A percentile compares a stretch with the other conserved stretches of the same genome.
These are phyloP conservation scores for Orbilia javanica DNA, from an alignment of 2,329 filamentous ascomycete genomes.

Conservation along the genomic window DNA sequence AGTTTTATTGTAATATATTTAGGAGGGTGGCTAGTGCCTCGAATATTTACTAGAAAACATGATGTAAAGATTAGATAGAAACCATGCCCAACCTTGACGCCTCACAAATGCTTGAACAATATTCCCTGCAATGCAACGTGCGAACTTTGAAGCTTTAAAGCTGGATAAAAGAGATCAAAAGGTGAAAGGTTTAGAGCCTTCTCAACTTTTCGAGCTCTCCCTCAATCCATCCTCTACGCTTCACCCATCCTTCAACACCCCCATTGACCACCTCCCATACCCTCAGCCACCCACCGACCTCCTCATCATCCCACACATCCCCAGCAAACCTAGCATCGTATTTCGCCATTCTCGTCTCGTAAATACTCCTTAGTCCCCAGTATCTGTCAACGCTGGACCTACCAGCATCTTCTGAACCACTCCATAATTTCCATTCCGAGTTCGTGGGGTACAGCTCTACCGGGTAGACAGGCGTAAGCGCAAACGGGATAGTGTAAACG, in stretches of 20 bases:
- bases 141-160: too few species aligned
- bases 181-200: constrained; percentile 1
- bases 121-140: constrained; percentile 11
- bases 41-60: neutral
- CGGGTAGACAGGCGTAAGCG: constrained; percentile 41
- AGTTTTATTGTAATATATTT: neutral
- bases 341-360: constrained; percentile 56
- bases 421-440: constrained; percentile 52
- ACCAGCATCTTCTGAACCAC: constrained; percentile 18
- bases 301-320: constrained; percentile 55
- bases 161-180: constrained; percentile 8
- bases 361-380: constrained; percentile 49
- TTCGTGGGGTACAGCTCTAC: constrained; percentile 35
- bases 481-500: constrained; percentile 44
- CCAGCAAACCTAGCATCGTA: constrained; percentile 52
- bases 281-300: constrained; percentile 45
- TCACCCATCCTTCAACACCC: constrained; percentile 41
- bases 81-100: constrained; percentile 22
- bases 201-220: constrained; percentile 40
- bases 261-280: constrained; percentile 53
- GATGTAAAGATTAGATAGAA: constrained; percentile 21
- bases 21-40: neutral
- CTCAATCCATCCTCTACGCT: constrained; percentile 43
- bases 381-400: constrained; percentile 39
- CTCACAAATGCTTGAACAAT: constrained; percentile 22